Conservation (phyloP, 2,329 filamentous ascomycete species). For the Cladosporium velox region DNA sequence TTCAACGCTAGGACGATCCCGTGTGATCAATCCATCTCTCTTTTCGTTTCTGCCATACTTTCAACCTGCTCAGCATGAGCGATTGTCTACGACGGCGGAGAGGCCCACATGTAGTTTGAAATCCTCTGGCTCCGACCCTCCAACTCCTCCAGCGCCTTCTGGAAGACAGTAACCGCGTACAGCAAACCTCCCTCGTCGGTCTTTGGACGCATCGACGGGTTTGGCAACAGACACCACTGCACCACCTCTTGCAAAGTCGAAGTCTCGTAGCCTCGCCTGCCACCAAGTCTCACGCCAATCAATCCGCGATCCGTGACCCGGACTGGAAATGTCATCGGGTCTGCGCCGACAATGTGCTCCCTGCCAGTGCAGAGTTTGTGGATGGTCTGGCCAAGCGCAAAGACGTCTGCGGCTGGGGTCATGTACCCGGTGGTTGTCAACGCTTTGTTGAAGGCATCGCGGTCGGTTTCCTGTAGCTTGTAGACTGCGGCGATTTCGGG, state of each 20-base stretch:
- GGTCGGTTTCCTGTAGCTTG: not conserved
- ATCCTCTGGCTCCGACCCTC: not conserved
- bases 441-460: not conserved
- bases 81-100: not conserved
- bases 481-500: slow-evolving; percentile 18
- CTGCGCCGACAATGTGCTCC: not conserved
- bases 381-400: slow-evolving; percentile 30
- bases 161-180: not conserved
- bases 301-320: not conserved
- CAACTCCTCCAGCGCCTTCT: not conserved
- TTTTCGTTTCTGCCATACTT: not conserved
- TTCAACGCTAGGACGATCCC: not conserved
- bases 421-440: slow-evolving; percentile 14
- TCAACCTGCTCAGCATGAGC: not conserved
- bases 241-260: not conserved
- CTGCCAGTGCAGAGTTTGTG: slow-evolving; percentile 25
- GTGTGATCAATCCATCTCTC: not conserved
- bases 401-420: slow-evolving; percentile 30
- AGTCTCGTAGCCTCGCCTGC: not conserved
- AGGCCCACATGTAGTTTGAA: not conserved
- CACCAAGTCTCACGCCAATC: not conserved
- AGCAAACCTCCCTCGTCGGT: not conserved
- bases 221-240: not conserved
- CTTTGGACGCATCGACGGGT: slow-evolving; percentile 2
- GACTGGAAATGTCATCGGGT: slow-evolving; percentile 9